Evolutionary conservation across 2,329 filamentous ascomycete genomes (phyloP), one percentile per base, ranked within the genome.

Genomic region (Coniosporium tulheliwenetii): DNA sequence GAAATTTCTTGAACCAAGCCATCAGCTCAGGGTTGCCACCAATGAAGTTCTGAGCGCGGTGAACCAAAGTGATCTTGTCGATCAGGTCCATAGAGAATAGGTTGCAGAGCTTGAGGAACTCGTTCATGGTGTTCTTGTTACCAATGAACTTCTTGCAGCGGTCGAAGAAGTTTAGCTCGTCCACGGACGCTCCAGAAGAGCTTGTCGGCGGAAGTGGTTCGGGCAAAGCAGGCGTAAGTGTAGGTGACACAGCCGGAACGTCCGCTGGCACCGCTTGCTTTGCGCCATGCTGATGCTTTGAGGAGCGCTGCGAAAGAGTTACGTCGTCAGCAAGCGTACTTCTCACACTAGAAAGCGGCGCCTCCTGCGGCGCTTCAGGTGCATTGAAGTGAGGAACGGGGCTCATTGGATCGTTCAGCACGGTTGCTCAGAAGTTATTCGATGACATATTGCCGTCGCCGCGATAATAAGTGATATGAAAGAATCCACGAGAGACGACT

Each of bases 31-130:
- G 73, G 52, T 91, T 95, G 32, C 79, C 79, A 10, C 86, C 85
- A 44, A 98, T 86, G 56, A 94, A 98, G 5, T 77, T 73, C 41
- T 79, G 77, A 2, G 85, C 85, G 56, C 91, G 84, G 56, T 85
- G 79, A 19, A 91, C 76, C 10, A 98, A 67, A 2, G 85, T 77
- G 45, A 83, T 79, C 43, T 81, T 81, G 53, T 93, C 85, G 45
- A 98, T 93, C 39, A 98, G 72, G 49, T 93, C 87, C 52, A 93
- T 84, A 15, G 83, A 91, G 64, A 85, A 98, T 29, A 98, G 71
- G 50, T 96, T 98, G 67, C 89, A 91, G 5, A 98, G 75, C 65
- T 98, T 98, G 47, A 98, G 64, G 60, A 98, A 98, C 58, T 98
- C 91, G 51, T 84, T 87, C 72, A 93, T 93, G 2, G 81, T 81